These are phyloP conservation scores for Dryadomyces quercivorus DNA, from an alignment of 2,329 filamentous ascomycete species.

Conservation along the genomic window DNA sequence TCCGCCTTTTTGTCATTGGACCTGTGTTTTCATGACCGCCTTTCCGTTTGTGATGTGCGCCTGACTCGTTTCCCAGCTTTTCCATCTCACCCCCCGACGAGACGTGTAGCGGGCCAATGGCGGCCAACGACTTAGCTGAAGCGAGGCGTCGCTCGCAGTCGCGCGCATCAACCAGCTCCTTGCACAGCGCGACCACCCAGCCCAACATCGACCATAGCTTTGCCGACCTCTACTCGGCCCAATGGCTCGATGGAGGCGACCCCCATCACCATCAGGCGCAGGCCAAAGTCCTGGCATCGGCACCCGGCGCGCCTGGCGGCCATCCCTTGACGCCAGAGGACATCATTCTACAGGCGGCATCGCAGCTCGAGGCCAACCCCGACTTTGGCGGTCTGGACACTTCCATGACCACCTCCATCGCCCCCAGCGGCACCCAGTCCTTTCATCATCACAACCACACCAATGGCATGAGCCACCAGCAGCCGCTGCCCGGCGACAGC, in stretches of 20 bases:
- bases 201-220: conserved; percentile 38
- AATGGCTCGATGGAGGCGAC: conserved; percentile 32
- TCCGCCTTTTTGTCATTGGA: background rate
- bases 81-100: background rate
- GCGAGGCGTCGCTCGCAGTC: conserved; percentile 39
- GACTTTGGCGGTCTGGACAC: conserved; percentile 35
- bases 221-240: conserved; percentile 31
- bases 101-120: conserved; percentile 21
- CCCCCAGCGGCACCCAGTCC: conserved; percentile 25
- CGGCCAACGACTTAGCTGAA: conserved; percentile 20
- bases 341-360: conserved; percentile 44
- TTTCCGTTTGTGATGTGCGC: conserved; percentile 2
- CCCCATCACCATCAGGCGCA: conserved; percentile 31
- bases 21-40: background rate
- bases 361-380: conserved; percentile 39
- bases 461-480: conserved; percentile 28
- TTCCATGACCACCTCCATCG: conserved; percentile 32
- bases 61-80: background rate
- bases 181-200: conserved; percentile 41
- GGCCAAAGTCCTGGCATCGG: conserved; percentile 10
- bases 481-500: conserved; percentile 41
- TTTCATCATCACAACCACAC: conserved; percentile 26
- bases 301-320: conserved; percentile 13
- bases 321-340: conserved; percentile 44
- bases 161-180: conserved; percentile 43